Base-by-base conservation (phyloP, 306 rosid genomes). In the Cicer yamashitae region DNA sequence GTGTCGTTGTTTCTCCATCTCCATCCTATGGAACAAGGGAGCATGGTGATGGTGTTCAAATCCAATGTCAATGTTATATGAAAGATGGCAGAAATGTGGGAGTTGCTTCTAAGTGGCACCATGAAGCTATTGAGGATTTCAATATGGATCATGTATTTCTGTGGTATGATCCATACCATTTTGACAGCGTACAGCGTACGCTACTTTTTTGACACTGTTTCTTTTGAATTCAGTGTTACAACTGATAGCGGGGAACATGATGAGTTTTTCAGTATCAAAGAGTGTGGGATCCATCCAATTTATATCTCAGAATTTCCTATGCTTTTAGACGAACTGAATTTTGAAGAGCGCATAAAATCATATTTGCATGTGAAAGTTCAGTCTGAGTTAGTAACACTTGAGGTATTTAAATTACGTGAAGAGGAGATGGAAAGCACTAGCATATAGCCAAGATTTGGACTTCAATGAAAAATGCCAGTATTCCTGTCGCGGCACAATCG, bases 141-240 rank as follows among this genome's bases (percentile, higher is more conserved):
- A 45, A 45, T 3, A 44, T 43, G 15, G 74, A 67, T 54, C 34
- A 76, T 67, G 48, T 67, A 53, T 45, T 14, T 70, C 7, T 70
- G 30, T 77, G 81, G 81, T 70, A 77, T 57, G 81, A 77, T 77
- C 81, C 68, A 14, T 63, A 67, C 70, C 53, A 6, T 40, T 77
- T 37, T 57, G 75, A 45, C 30, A 69, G 8, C 47, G 51, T 69
- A 45, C 30, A 69, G 8, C 47, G 51, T 69, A 34, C 30, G 6
- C 14, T 1, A 17, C 18, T 2, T 13, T n/a, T 34, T 37, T 3
- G 4, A 9, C 18, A 62, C 1, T 7, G 6, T 69, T 51, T 34
- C 61, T 10, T 70, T 70, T 70, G 37, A 51, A 6, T 70, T 70
- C 34, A 3, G 25, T 15, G 37, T 70, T 51, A 15, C 62, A 51